Base-by-base conservation (phyloP, 2,329 filamentous ascomycete species). In the Beauveria medogensis region DNA sequence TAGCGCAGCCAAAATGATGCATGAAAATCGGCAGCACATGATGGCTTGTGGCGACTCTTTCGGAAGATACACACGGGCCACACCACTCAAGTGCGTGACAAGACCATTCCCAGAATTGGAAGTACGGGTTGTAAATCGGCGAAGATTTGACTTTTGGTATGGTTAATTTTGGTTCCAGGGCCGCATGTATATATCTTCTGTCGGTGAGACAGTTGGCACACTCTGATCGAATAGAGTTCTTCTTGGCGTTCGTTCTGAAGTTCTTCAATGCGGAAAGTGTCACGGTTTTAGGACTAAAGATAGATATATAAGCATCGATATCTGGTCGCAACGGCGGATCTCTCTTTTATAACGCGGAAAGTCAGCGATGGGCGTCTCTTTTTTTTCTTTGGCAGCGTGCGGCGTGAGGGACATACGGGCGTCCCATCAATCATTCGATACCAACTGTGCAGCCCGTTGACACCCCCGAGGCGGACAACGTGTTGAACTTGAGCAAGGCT, bases 1-100 rank as follows among this genome's bases (percentile, higher is more conserved):
- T 85, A 1, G 83, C 82, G 73, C 88, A 92, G 55, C 88, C 88
- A 71, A 91, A 91, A 72, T 92, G 88, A 73, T 91, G 88, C 80
- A 91, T 91, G 60, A 91, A 78, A 20, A 91, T 77, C 2, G 88
- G 88, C 9, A 91, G 78, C 7, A 90, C 77, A 66, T 88, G 87
- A 72, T 92, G 89, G 55, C 81, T 82, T 62, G 78, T 80, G 57
- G 77, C 78, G 4, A 82, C 79, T 28, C 77, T 73, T 18, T 76
- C 77, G 3, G 85, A 82, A 41, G 74, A 73, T 16, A 75, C 72
- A 68, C 80, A 74, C 3, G 87, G 84, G 1, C 87, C 85, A 55
- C 80, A 80, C 85, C 86, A 88, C 72, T 87, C 82, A 8, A 91
- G 77, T 63, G 79, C 79, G 30, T 81, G 79, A 66, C 82, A 85